phyloP scores from a whole-genome alignment of 768 basidiomycete genomes.

The Boletellus emodensis region DNA sequence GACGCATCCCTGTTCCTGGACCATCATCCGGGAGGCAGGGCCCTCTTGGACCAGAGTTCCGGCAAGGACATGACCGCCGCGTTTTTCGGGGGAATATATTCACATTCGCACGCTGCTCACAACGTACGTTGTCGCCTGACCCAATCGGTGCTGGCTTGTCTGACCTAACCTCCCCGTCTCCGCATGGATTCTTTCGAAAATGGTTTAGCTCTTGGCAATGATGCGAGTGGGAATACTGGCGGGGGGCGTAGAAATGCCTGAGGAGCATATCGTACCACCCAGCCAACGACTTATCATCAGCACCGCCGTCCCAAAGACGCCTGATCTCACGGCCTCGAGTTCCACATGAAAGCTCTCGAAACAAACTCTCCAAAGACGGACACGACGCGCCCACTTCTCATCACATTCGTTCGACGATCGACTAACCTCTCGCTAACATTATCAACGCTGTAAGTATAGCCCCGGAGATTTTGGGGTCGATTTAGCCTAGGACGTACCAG shows the following conservation, averaged over 20 bases:
- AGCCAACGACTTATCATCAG: constrained; percentile 38
- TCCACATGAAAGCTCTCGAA: background rate
- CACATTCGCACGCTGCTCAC: constrained; percentile 80
- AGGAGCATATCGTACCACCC: constrained; percentile 43
- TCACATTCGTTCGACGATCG: constrained; percentile 16
- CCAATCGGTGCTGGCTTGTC: background rate
- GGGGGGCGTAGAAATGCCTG: constrained; percentile 55
- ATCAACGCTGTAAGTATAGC: constrained; percentile 6
- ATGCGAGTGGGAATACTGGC: constrained; percentile 69
- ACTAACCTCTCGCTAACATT: constrained; percentile 2
- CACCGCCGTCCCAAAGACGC: constrained; percentile 7
- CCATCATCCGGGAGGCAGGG: constrained; percentile 75
- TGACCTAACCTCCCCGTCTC: constrained; percentile 1
- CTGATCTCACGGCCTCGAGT: background rate
- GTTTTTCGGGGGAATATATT: constrained; percentile 83
- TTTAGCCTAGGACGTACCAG: background rate
- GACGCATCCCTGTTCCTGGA: constrained; percentile 72
- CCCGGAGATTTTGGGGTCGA: background rate
- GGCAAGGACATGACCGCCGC: constrained; percentile 84
- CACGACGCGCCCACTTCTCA: background rate
- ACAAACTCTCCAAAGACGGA: background rate
- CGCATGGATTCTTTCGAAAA: too few species aligned
- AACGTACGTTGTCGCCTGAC: constrained; percentile 44
- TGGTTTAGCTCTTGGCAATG: constrained; percentile 59
- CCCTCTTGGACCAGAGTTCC: constrained; percentile 51